Percentiles rank a stretch among this genome's conserved stretches.
Evolutionary conservation across 1,284 basidiomycete genomes (phyloP).

Genomic region (Cryptococcus neoformans): DNA sequence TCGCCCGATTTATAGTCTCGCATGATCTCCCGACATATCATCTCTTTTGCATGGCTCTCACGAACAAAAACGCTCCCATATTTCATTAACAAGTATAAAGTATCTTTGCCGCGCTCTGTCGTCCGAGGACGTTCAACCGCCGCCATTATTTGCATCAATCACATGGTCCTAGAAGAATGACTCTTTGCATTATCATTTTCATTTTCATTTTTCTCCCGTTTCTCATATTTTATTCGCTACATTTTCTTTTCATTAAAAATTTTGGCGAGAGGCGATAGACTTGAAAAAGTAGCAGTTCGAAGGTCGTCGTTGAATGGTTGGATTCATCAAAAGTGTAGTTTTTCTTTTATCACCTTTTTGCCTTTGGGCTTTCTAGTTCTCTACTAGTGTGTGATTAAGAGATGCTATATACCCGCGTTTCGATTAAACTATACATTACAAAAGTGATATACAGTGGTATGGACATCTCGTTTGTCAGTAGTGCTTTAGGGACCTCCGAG

Average conservation of each 20-base stretch:
- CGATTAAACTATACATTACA: neutral
- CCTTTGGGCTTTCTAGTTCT: neutral
- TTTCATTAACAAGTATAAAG: slow-evolving; percentile 8
- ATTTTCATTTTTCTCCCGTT: neutral
- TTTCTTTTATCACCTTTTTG: neutral
- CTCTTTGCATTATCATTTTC: slow-evolving; percentile 2
- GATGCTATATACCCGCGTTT: neutral
- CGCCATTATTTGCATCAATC: slow-evolving; percentile 17
- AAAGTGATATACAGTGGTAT: too few relatives aligned
- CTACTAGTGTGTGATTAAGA: neutral
- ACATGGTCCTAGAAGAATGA: slow-evolving; percentile 6
- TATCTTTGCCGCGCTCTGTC: slow-evolving; percentile 42
- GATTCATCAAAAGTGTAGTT: neutral
- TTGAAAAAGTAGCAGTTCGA: too few relatives aligned
- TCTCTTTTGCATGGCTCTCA: slow-evolving; percentile 11
- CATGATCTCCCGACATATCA: neutral
- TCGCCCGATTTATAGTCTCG: neutral
- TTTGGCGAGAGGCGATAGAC: too few relatives aligned
- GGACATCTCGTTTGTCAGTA: too few relatives aligned
- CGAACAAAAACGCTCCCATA: slow-evolving; percentile 4
- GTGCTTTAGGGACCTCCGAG: too few relatives aligned
- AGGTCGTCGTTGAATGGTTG: too few relatives aligned
- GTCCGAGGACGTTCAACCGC: slow-evolving; percentile 45
- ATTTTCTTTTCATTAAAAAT: neutral
- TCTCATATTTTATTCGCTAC: slow-evolving; percentile 1